Percentiles rank a stretch among this genome's conserved stretches.
These are phyloP conservation scores for Quercus glauca DNA, from an alignment of 306 rosid species.

Conservation along the genomic window DNA sequence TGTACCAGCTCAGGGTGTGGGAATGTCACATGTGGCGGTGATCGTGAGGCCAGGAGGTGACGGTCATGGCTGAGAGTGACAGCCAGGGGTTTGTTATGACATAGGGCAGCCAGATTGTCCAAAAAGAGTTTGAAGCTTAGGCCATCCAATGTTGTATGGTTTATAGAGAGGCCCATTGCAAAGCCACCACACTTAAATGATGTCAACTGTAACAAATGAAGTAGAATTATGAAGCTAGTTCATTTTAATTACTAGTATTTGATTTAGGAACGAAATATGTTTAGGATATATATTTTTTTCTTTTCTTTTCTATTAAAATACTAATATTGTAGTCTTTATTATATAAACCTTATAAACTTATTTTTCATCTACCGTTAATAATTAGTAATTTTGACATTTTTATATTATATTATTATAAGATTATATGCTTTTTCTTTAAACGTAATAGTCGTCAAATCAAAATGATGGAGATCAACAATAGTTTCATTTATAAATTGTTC, in stretches of 20 bases:
- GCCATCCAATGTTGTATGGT: conserved; percentile 61
- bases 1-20: conserved; percentile 63
- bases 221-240: background rate
- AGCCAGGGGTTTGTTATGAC: conserved; percentile 45
- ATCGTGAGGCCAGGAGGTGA: conserved; percentile 62
- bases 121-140: conserved; percentile 58
- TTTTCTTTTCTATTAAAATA: too few species aligned
- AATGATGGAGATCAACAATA: too few species aligned
- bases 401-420: too few species aligned
- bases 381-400: too few species aligned
- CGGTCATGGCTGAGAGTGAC: conserved; percentile 52
- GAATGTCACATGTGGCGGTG: conserved; percentile 63
- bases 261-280: too few species aligned
- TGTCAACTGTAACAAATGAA: conserved; percentile 38
- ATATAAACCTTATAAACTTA: too few species aligned
- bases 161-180: conserved; percentile 52
- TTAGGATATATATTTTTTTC: too few species aligned
- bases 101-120: conserved; percentile 62
- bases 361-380: too few species aligned
- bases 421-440: too few species aligned
- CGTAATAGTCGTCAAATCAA: too few species aligned
- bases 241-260: background rate
- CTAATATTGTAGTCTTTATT: too few species aligned
- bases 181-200: conserved; percentile 74
- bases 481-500: too few species aligned